Percentiles rank a stretch among this genome's conserved stretches.
These are phyloP conservation scores for Cordyceps militaris DNA, from an alignment of 2,329 filamentous ascomycete species.

Conservation along the genomic window DNA sequence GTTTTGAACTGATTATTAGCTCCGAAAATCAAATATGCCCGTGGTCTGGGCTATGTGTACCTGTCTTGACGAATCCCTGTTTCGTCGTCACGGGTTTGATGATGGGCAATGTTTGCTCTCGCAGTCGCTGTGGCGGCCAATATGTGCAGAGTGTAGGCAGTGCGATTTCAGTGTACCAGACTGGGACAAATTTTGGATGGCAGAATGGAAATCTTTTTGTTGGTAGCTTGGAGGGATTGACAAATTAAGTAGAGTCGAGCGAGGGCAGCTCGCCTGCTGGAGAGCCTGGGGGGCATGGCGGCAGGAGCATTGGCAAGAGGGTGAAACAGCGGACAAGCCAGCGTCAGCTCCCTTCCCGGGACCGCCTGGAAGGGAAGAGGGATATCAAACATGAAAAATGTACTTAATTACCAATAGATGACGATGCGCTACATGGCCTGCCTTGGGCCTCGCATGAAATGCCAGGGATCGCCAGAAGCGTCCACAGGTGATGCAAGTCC, in stretches of 20 bases:
- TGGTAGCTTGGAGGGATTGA: background rate
- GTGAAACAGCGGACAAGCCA: slow-evolving; percentile 1
- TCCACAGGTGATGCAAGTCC: background rate
- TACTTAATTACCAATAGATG: background rate
- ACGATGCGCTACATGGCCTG: background rate
- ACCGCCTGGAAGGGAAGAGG: too few species aligned
- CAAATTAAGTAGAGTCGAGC: background rate
- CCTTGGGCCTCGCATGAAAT: background rate
- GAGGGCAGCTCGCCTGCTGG: background rate
- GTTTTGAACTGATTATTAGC: background rate
- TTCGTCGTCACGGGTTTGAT: background rate
- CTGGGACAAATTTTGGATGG: background rate
- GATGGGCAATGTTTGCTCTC: background rate
- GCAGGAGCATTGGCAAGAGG: background rate
- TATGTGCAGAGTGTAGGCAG: background rate
- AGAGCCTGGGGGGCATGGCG: background rate
- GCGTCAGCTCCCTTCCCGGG: background rate
- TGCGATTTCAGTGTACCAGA: background rate
- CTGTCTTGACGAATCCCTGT: background rate
- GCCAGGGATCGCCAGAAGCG: background rate
- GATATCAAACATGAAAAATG: background rate
- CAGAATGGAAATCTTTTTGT: background rate
- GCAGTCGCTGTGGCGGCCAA: background rate
- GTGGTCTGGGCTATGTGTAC: background rate
- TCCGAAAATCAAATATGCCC: background rate